Conservation (phyloP, 2,329 filamentous ascomycete species). For the Aspergillus ustus region DNA sequence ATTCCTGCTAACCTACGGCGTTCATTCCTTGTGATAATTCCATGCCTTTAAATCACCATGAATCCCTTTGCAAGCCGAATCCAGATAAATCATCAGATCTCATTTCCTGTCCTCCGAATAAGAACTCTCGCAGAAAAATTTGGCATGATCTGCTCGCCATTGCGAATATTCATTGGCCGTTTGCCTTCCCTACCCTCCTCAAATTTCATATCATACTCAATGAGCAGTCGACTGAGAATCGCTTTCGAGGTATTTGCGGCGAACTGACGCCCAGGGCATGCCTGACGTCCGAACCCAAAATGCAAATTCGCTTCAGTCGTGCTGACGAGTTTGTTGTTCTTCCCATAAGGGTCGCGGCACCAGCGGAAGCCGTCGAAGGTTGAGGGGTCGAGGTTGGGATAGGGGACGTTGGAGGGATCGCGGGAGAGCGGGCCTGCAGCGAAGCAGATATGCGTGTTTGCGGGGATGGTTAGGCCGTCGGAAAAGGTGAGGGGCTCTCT, state of each 20-base stretch:
- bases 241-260: constrained; percentile 30
- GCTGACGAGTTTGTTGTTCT: constrained; percentile 26
- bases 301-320: constrained; percentile 29
- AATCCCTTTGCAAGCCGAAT: background rate
- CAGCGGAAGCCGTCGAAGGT: constrained; percentile 36
- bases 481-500: constrained; percentile 30
- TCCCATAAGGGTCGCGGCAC: constrained; percentile 25
- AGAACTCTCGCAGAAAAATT: constrained; percentile 27
- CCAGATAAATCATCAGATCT: background rate
- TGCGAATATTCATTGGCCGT: constrained; percentile 28
- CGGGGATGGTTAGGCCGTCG: constrained; percentile 30
- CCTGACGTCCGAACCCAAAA: constrained; percentile 33
- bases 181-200: constrained; percentile 19
- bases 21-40: background rate
- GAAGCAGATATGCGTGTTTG: constrained; percentile 35
- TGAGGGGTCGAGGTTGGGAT: constrained; percentile 23
- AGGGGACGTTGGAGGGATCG: constrained; percentile 28
- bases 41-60: background rate
- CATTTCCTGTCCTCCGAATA: constrained; percentile 26
- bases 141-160: constrained; percentile 37
- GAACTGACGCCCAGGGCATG: constrained; percentile 34
- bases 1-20: no score
- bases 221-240: constrained; percentile 32
- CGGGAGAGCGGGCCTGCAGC: constrained; percentile 34
- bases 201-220: constrained; percentile 38